phyloP scores from a whole-genome alignment of 164 flowering plant genomes.

The Sextonia rubra region DNA sequence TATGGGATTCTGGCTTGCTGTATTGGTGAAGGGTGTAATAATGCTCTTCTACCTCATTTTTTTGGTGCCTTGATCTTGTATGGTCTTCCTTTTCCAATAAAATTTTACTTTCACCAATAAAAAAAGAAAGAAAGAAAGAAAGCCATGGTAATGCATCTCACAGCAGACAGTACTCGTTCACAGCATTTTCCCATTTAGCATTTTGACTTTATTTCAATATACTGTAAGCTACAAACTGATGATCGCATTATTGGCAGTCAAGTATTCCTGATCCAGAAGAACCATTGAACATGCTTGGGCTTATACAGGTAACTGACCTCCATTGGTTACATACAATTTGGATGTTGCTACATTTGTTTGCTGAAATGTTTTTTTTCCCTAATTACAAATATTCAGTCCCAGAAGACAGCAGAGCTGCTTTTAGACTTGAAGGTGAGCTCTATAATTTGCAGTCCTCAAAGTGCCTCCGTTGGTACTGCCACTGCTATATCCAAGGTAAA shows the following conservation, averaged over 20 bases:
- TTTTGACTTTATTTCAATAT: too few relatives aligned
- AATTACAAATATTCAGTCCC: slow-evolving; percentile 47
- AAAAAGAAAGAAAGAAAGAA: too few relatives aligned
- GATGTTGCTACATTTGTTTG: not conserved
- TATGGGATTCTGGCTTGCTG: too few relatives aligned
- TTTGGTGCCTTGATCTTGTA: too few relatives aligned
- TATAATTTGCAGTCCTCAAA: slow-evolving; percentile 52
- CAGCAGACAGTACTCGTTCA: too few relatives aligned
- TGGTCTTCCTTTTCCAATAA: too few relatives aligned
- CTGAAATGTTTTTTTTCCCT: slow-evolving; percentile 14
- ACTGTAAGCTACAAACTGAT: too few relatives aligned
- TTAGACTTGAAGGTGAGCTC: slow-evolving; percentile 72
- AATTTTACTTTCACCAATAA: too few relatives aligned
- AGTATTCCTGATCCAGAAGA: slow-evolving; percentile 19
- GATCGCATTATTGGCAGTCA: not conserved
- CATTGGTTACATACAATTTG: slow-evolving; percentile 6
- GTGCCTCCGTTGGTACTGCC: slow-evolving; percentile 64
- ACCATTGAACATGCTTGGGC: slow-evolving; percentile 78
- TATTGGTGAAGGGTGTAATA: too few relatives aligned
- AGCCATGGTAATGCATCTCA: too few relatives aligned
- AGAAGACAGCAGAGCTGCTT: slow-evolving; percentile 90
- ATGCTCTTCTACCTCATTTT: too few relatives aligned
- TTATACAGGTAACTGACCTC: slow-evolving; percentile 55
- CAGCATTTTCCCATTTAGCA: too few relatives aligned
- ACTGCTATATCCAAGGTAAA: slow-evolving; percentile 59